A percentile compares a stretch with the other conserved stretches of the same genome.
Conservation (phyloP, 2,329 filamentous ascomycete genomes). For the Fusarium musae region DNA sequence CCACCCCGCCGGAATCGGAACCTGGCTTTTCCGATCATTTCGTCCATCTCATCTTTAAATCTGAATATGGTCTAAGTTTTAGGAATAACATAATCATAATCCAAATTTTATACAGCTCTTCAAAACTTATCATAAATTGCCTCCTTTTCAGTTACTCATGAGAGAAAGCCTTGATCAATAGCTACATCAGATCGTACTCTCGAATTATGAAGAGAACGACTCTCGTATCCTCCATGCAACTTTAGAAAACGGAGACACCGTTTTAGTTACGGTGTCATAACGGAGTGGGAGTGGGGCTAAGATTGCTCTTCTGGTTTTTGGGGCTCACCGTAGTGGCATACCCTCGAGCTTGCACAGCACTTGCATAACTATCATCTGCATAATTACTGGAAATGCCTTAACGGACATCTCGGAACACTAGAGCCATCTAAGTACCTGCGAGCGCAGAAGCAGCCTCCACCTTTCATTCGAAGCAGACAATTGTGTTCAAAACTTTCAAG, state of each 20-base stretch:
- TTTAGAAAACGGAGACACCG: background rate
- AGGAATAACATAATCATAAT: too few species aligned
- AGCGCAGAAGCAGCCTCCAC: background rate
- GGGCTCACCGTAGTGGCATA: background rate
- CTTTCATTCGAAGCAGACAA: background rate
- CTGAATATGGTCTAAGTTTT: too few species aligned
- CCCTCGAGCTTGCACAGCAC: background rate
- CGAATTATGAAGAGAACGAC: too few species aligned
- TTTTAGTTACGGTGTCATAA: background rate
- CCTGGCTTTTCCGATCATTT: slow-evolving; percentile 1
- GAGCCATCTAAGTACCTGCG: background rate
- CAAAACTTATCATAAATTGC: too few species aligned
- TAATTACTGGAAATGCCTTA: background rate
- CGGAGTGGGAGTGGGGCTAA: background rate
- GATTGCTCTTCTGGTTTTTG: background rate
- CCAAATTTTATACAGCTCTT: too few species aligned
- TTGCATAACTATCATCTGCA: background rate
- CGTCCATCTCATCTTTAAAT: too few species aligned
- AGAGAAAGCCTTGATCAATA: too few species aligned
- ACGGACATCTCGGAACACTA: background rate
- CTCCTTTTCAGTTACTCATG: too few species aligned
- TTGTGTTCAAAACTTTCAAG: background rate
- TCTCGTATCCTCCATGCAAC: too few species aligned
- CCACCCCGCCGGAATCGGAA: slow-evolving; percentile 10
- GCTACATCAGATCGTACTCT: too few species aligned